Evolutionary conservation across 2,329 filamentous ascomycete genomes (phyloP), one percentile per base, ranked within the genome.

Genomic region (Aspergillus hiratsukae): DNA sequence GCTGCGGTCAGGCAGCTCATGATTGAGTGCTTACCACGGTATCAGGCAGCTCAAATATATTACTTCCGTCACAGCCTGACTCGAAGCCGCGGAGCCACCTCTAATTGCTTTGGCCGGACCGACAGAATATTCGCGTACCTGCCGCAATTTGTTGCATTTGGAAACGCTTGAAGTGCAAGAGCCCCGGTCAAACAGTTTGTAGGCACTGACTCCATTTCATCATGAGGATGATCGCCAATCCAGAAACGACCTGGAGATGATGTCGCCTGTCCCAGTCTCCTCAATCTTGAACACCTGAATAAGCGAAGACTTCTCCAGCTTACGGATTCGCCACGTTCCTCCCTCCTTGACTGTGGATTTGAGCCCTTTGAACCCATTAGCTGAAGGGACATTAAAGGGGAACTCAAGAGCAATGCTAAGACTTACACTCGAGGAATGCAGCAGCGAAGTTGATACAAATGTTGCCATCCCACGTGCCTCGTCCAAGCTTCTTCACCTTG

Each of bases 391-490:
- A 21, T 23, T 28, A 19, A 46, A 14, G 3, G 37, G 10, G 25
- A 56, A 53, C 48, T 27, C 48, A 48, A 23, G 48, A 48, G 56
- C 43, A 55, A 19, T 56, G 43, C 10, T 37, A 7, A 45, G 48
- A 73, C 86, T 74, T 72, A 91, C 90, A 95, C 7, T 87, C 86
- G 17, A 97, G 74, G 64, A 97, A 90, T 0, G 76, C 80, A 1
- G 84, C 85, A 1, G 91, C 86, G 75, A 97, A 97, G 65, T 96
- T 96, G 68, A 97, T 94, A 69, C 92, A 97, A 63, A 89, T 83
- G 69, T 97, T 93, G 19, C 90, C 93, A 75, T 97, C 90, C 94
- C 94, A 99, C 49, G 83, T 84, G 2, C 80, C 79, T 29, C 83
- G 83, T 0, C 87, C 86, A 9, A 81, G 74, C 53, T 83, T 81